phyloP scores from a whole-genome alignment of 805 yeast species.

The Saturnispora mendoncae region DNA sequence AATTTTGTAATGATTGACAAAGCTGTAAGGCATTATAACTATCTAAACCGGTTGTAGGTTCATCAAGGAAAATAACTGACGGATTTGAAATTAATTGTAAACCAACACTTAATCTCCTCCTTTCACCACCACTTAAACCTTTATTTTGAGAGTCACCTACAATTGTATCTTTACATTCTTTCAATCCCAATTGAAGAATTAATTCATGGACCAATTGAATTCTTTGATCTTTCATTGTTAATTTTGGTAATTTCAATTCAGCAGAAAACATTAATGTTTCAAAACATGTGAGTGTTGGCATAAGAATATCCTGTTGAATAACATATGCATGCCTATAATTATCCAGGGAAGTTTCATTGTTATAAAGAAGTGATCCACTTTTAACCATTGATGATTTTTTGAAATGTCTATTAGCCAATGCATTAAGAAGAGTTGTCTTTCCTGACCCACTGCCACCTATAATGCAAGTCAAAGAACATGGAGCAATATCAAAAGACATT shows the following conservation, averaged over 20 bases:
- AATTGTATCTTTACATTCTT: slow-evolving; percentile 50
- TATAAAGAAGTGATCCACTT: slow-evolving; percentile 37
- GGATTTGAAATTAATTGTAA: slow-evolving; percentile 73
- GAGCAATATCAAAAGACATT: slow-evolving; percentile 49
- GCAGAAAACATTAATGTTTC: slow-evolving; percentile 69
- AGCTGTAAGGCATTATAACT: slow-evolving; percentile 64
- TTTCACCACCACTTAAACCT: slow-evolving; percentile 81
- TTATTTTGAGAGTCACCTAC: slow-evolving; percentile 46
- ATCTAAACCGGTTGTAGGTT: slow-evolving; percentile 84
- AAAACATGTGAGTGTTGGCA: slow-evolving; percentile 61
- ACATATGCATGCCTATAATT: slow-evolving; percentile 49
- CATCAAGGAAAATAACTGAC: slow-evolving; percentile 68
- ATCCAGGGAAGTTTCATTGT: slow-evolving; percentile 25
- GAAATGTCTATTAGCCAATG: slow-evolving; percentile 42
- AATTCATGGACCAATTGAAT: slow-evolving; percentile 46
- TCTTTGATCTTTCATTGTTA: slow-evolving; percentile 37
- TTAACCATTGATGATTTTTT: slow-evolving; percentile 25
- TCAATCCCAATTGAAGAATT: slow-evolving; percentile 54
- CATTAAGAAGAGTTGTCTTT: slow-evolving; percentile 70
- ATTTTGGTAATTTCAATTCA: slow-evolving; percentile 50
- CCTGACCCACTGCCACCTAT: slow-evolving; percentile 88
- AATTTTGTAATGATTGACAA: slow-evolving; percentile 49
- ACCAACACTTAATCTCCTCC: slow-evolving; percentile 67
- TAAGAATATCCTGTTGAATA: slow-evolving; percentile 64
- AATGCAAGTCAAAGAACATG: slow-evolving; percentile 64